Evolutionary conservation across 2,329 filamentous ascomycete genomes (phyloP), one percentile per base, ranked within the genome.

Genomic region (Lojkania enalia): DNA sequence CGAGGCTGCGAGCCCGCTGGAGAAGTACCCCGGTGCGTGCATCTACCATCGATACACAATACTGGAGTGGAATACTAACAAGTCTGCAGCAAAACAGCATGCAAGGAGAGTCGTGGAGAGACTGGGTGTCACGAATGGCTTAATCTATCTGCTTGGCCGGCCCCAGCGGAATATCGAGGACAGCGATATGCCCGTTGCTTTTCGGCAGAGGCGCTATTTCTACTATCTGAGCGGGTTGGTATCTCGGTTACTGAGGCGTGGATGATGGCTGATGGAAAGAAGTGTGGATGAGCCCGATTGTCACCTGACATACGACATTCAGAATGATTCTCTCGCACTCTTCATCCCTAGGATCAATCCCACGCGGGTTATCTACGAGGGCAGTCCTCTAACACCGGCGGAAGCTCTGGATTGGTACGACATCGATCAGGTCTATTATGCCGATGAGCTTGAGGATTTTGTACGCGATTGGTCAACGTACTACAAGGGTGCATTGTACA

Each of bases 301-400:
- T 55, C 70, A 75, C 44, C 56, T 84, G 30, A 80, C 77, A 2
- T 85, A 84, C 61, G 75, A 83, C 58, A 76, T 83, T 48, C 66
- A 68, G 21, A 71, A 71, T 9, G 86, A 91, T 63, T 71, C 74
- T 16, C 78, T 94, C 44, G 82, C 79, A 4, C 79, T 92, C 20
- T 94, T 86, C 79, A 83, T 92, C 36, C 87, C 87, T 2, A 80
- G 82, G 55, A 81, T 84, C 52, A 81, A 87, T 53, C 81, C 80
- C 12, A 75, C 74, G 13, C 74, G 79, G 54, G 74, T 80, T 9
- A 78, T 88, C 37, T 89, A 80, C 78, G 81, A 80, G 58, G 86
- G 86, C 13, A 75, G 74, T 23, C 80, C 78, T 16, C 84, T 84
- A 0, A 78, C 76, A 7, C 72, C 76, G 9, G 77, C 84, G 12